These are phyloP conservation scores for Papiliotrema fonsecae DNA, from an alignment of 1,284 basidiomycete species.

Conservation along the genomic window DNA sequence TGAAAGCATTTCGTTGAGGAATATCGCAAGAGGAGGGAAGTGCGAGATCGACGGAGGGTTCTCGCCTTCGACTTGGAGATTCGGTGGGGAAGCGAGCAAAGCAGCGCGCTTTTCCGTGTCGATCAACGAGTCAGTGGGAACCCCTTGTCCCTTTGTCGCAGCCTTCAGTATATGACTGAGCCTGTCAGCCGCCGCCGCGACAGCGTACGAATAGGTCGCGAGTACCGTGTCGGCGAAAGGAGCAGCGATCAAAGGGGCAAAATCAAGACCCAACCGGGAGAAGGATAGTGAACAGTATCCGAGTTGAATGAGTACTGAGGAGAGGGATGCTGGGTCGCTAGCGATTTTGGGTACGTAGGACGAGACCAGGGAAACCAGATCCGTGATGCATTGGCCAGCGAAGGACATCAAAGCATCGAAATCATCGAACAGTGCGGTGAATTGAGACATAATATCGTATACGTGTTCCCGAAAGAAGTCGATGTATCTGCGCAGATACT, in stretches of 20 bases:
- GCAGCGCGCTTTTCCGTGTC: slow-evolving; percentile 30
- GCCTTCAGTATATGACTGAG: slow-evolving; percentile 24
- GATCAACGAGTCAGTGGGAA: slow-evolving; percentile 34
- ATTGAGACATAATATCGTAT: slow-evolving; percentile 86
- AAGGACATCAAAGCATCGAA: slow-evolving; percentile 39
- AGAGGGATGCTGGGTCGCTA: slow-evolving; percentile 62
- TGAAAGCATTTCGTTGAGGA: slow-evolving; percentile 58
- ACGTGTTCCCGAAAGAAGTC: slow-evolving; percentile 88
- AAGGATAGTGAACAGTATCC: slow-evolving; percentile 90
- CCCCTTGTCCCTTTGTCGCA: slow-evolving; percentile 18
- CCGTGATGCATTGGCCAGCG: slow-evolving; percentile 53
- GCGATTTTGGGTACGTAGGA: slow-evolving; percentile 51
- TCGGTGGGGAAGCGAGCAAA: slow-evolving; percentile 16
- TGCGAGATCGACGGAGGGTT: slow-evolving; percentile 44
- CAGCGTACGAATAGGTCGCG: slow-evolving; percentile 50
- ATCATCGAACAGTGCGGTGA: slow-evolving; percentile 81
- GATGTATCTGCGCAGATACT: slow-evolving; percentile 78
- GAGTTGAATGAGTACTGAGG: slow-evolving; percentile 81
- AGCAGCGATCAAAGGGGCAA: slow-evolving; percentile 60
- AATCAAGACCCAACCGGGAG: slow-evolving; percentile 83
- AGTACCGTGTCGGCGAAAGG: slow-evolving; percentile 62
- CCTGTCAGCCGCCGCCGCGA: slow-evolving; percentile 41
- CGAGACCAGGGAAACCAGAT: slow-evolving; percentile 52
- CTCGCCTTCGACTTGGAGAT: neutral
- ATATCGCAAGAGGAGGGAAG: slow-evolving; percentile 70